A percentile compares a stretch with the other conserved stretches of the same genome.
Evolutionary conservation across 305 asterid species (phyloP).

Genomic region (Fraxinus velutina): DNA sequence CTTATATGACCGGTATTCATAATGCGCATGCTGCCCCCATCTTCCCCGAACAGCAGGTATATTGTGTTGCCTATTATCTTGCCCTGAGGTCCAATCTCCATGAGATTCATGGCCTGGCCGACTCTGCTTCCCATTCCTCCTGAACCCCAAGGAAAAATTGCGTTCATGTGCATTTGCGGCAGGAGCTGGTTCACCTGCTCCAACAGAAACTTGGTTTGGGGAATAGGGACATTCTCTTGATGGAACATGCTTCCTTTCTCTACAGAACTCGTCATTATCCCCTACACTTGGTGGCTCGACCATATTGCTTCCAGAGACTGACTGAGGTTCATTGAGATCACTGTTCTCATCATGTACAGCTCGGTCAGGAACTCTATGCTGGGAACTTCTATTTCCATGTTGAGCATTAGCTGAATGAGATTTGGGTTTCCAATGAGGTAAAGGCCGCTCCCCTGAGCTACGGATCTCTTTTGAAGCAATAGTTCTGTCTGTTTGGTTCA

Average conservation of each 20-base stretch:
- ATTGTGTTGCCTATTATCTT: slow-evolving; percentile 42
- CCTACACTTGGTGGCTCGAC: slow-evolving; percentile 29
- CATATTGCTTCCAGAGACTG: slow-evolving; percentile 35
- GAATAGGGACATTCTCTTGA: slow-evolving; percentile 48
- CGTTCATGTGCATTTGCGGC: slow-evolving; percentile 33
- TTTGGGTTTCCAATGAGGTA: slow-evolving; percentile 88
- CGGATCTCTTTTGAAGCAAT: slow-evolving; percentile 44
- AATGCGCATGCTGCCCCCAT: slow-evolving; percentile 53
- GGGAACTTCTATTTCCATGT: slow-evolving; percentile 43
- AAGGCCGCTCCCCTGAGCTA: slow-evolving; percentile 44
- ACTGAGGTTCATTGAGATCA: slow-evolving; percentile 27
- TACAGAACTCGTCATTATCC: slow-evolving; percentile 27
- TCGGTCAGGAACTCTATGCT: slow-evolving; percentile 27
- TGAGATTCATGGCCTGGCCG: slow-evolving; percentile 58
- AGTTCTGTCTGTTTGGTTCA: slow-evolving; percentile 43
- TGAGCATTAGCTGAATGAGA: slow-evolving; percentile 40
- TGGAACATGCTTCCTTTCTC: slow-evolving; percentile 39
- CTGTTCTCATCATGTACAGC: slow-evolving; percentile 30
- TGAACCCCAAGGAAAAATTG: slow-evolving; percentile 38
- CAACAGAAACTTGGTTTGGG: slow-evolving; percentile 46
- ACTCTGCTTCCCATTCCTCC: slow-evolving; percentile 54
- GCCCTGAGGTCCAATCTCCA: slow-evolving; percentile 56
- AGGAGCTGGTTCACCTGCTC: slow-evolving; percentile 37
- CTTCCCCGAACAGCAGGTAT: slow-evolving; percentile 48
- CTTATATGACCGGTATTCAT: slow-evolving; percentile 68